Base-by-base conservation (phyloP, 805 yeast species). In the Priceomyces medius region DNA sequence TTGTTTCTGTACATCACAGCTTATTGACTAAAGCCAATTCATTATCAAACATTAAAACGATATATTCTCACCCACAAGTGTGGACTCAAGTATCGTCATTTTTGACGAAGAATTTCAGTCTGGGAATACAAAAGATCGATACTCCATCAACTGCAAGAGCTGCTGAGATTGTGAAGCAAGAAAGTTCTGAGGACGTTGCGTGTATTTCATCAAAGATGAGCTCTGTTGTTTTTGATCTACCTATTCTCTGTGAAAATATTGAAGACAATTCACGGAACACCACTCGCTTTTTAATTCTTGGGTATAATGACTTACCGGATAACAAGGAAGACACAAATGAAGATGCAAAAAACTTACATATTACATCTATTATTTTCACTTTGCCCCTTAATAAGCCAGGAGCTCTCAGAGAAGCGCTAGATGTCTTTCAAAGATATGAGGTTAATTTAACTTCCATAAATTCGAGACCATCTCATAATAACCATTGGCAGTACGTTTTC, bases 1-100 rank as follows among this genome's bases (percentile, higher is more conserved):
- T 80, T 54, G 97, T 91, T 1, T 61, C 84, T 1, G 87, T 91
- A 44, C 83, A 81, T 43, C 98, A 93, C 65, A 83, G 84, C 58
- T 68, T 91, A 28, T 67, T 82, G 45, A 63, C 82, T 3, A 66
- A 59, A 47, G 72, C 77, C 7, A 51, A 56, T 35, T 71, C 69
- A 24, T 49, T 83, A 3, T 48, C 59, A 1, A 58, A 71, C 10
- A 74, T 89, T 38, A 62, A 57, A 12, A 76, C 72, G 23, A 75
- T 91, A 14, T 87, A 86, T 64, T 86, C 97, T 3, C 99, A 91
- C 63, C 97, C 99, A 2, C 99, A 91, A 61, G 99, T 90, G 0
- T 91, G 99, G 99, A 95, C 97, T 7, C 99, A 91, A 59, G 83
- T 87, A 37, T 67, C 74, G 2, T 59, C 66, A 17, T 93, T 86